Base-by-base conservation (phyloP, 441 rosid genomes). In the Erysimum pusillum region DNA sequence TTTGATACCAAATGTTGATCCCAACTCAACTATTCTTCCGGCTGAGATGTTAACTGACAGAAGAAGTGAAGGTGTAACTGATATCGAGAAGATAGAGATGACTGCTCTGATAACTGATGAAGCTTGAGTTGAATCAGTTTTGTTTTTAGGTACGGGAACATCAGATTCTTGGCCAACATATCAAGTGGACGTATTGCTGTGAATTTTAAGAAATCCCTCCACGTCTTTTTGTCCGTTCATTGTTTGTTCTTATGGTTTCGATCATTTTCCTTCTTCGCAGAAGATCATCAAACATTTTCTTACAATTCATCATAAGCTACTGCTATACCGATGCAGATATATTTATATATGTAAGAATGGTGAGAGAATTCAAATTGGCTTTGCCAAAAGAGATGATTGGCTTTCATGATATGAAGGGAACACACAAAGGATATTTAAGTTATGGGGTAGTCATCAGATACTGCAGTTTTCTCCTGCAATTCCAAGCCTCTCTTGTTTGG, bases 401-500 rank as follows among this genome's bases (percentile, higher is more conserved):
- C 74, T 61, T 42, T 61, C 46, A 34, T 76, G 57, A 61, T 51
- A 61, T 38, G 63, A 59, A 51, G 61, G 74, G 68, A 67, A 49
- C 48, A 68, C 51, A 67, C 52, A 63, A 53, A 34, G 39, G 69
- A 32, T 61, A 53, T 61, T 61, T 51, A 56, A 45, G 66, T 18
- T 59, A 58, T 46, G 57, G 2, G 18, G 36, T 67, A 14, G n/a
- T 79, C 67, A 86, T 22, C 70, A 15, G 84, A 87, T 87, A 76
- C 86, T 84, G 87, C 99, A 95, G 74, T 81, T 76, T 89, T 95
- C 98, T 76, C 69, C 80, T 35, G 92, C 95, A 80, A 95, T 84
- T 66, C 96, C 99, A 70, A 91, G 57, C 86, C 63, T 87, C 28
- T 91, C 89, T 57, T 69, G 82, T 74, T 82, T 86, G 5, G 88